phyloP scores from a whole-genome alignment of 164 flowering plant genomes.

The Brasenia schreberi region DNA sequence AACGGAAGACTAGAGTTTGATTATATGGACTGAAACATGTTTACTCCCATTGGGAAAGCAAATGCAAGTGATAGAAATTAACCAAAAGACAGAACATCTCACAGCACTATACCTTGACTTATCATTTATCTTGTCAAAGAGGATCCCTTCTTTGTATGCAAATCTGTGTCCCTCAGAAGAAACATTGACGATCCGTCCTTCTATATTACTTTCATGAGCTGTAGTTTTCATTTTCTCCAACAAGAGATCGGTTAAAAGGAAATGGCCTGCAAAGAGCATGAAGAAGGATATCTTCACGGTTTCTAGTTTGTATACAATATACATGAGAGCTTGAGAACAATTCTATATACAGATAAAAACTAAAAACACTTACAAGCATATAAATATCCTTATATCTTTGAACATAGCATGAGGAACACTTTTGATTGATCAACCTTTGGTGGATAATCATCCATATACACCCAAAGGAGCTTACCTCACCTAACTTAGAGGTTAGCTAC shows the following conservation, averaged over 20 bases:
- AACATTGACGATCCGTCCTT: constrained; percentile 75
- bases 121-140: constrained; percentile 57
- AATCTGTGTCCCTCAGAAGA: constrained; percentile 45
- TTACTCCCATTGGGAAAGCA: not conserved
- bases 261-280: constrained; percentile 45
- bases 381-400: no score
- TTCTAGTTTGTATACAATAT: not conserved
- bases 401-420: no score
- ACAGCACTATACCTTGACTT: constrained; percentile 27
- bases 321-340: not conserved
- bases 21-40: not conserved
- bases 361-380: no score
- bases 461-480: no score
- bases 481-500: no score
- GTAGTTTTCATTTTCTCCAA: constrained; percentile 66
- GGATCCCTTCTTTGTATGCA: constrained; percentile 50
- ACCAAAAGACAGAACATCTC: not conserved
- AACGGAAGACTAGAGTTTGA: no score
- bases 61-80: not conserved
- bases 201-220: constrained; percentile 29
- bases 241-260: constrained; percentile 64
- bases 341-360: no score
- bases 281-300: not conserved
- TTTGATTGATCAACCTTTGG: no score
- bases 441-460: no score